phyloP scores from a whole-genome alignment of 2,329 filamentous ascomycete species.

The Macrophomina tecta region DNA sequence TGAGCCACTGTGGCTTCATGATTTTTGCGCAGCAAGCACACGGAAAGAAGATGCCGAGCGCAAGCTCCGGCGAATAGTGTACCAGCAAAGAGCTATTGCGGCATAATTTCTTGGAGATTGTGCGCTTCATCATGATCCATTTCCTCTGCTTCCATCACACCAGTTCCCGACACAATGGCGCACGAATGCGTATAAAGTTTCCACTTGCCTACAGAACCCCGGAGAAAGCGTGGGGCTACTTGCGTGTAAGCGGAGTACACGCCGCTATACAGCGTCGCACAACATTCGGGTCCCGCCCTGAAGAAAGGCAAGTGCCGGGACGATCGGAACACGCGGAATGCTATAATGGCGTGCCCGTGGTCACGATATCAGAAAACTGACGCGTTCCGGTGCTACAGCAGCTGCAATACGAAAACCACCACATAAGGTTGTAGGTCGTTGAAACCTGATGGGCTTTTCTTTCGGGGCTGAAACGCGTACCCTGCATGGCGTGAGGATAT shows the following conservation, averaged over 20 bases:
- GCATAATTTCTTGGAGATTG: too few relatives aligned
- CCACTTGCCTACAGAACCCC: neutral
- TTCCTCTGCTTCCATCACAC: too few relatives aligned
- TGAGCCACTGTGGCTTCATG: too few relatives aligned
- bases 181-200: neutral
- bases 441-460: neutral
- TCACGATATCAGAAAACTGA: neutral
- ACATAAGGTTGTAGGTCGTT: neutral
- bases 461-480: too few relatives aligned
- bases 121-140: neutral
- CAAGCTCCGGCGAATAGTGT: too few relatives aligned
- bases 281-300: neutral
- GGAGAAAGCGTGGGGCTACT: neutral
- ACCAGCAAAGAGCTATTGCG: too few relatives aligned
- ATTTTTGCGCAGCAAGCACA: too few relatives aligned
- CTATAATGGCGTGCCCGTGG: too few relatives aligned
- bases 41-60: too few relatives aligned
- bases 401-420: conserved; percentile 6
- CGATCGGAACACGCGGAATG: neutral
- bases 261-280: neutral
- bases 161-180: neutral
- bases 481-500: too few relatives aligned
- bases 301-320: conserved; percentile 10
- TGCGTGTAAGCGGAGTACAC: neutral
- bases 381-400: neutral